These are phyloP conservation scores for Starmerella apicola DNA, from an alignment of 805 yeast genomes.

Conservation along the genomic window DNA sequence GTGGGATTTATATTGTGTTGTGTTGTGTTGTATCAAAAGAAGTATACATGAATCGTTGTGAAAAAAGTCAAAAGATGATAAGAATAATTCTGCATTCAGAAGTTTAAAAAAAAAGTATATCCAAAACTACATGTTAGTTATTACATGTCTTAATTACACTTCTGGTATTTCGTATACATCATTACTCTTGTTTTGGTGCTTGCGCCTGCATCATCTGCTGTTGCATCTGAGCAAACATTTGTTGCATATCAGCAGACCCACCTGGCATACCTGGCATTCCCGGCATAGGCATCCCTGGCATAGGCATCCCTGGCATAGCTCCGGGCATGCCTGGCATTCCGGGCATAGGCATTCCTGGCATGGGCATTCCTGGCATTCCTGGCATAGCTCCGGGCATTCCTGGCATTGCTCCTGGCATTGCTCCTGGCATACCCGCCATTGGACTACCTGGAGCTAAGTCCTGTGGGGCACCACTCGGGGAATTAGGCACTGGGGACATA, in stretches of 20 bases:
- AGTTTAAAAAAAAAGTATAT: no score
- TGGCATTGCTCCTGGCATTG: constrained; percentile 19
- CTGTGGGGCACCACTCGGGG: constrained; percentile 1
- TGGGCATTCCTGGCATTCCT: constrained; percentile 11
- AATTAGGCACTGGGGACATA: constrained; percentile 14
- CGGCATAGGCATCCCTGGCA: constrained; percentile 21
- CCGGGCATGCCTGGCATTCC: constrained; percentile 20
- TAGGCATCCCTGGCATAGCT: constrained; percentile 10
- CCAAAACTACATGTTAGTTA: no score
- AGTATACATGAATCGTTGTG: not conserved
- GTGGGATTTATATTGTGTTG: not conserved
- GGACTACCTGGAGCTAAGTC: constrained; percentile 21
- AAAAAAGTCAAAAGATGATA: no score
- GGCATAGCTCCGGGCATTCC: constrained; percentile 23
- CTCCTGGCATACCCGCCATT: constrained; percentile 9
- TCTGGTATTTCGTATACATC: no score
- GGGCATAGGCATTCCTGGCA: constrained; percentile 18
- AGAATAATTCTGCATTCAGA: no score
- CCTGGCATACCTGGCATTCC: constrained; percentile 26
- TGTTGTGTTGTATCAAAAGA: not conserved
- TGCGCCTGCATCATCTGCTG: constrained; percentile 18
- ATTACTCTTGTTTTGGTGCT: constrained; percentile 2
- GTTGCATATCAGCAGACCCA: constrained; percentile 19
- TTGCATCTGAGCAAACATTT: constrained; percentile 20
- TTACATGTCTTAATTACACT: no score